phyloP scores from a whole-genome alignment of 2,329 filamentous ascomycete genomes.

The Trichoderma gracile region DNA sequence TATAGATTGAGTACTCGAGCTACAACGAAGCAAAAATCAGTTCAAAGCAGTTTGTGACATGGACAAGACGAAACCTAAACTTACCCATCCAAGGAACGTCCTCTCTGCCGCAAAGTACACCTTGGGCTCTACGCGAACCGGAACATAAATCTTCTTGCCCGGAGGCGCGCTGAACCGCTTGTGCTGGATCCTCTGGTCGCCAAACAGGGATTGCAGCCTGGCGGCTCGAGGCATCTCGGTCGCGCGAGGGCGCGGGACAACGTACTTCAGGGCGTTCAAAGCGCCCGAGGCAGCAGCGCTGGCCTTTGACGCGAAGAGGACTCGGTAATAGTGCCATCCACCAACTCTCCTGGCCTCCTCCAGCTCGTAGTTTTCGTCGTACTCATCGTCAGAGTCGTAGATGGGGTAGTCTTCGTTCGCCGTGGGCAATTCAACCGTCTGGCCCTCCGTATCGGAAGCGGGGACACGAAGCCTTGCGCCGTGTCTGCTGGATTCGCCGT shows the following conservation, averaged over 20 bases:
- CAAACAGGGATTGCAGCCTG: slow-evolving; percentile 55
- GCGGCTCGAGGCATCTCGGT: slow-evolving; percentile 60
- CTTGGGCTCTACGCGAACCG: slow-evolving; percentile 93
- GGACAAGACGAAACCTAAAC: slow-evolving; percentile 34
- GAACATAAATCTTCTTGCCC: slow-evolving; percentile 92
- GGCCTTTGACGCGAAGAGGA: slow-evolving; percentile 54
- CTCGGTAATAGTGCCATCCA: slow-evolving; percentile 71
- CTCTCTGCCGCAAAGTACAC: slow-evolving; percentile 96
- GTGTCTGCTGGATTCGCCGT: slow-evolving; percentile 44
- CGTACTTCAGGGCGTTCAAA: slow-evolving; percentile 48
- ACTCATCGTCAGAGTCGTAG: slow-evolving; percentile 84
- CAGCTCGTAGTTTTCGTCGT: slow-evolving; percentile 70
- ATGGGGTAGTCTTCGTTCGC: slow-evolving; percentile 74
- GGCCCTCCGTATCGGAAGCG: slow-evolving; percentile 73
- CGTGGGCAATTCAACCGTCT: slow-evolving; percentile 64
- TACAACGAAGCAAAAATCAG: slow-evolving; percentile 42
- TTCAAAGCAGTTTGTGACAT: slow-evolving; percentile 15
- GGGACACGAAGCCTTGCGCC: slow-evolving; percentile 47
- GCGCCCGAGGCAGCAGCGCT: slow-evolving; percentile 46
- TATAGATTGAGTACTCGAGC: slow-evolving; percentile 95
- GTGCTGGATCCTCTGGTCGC: slow-evolving; percentile 55
- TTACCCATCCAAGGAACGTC: slow-evolving; percentile 91
- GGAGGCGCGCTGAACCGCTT: slow-evolving; percentile 71
- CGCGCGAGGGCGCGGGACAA: slow-evolving; percentile 57
- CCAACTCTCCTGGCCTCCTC: slow-evolving; percentile 77